phyloP scores from a whole-genome alignment of 2,329 filamentous ascomycete genomes.

The Venturia aucupariae region DNA sequence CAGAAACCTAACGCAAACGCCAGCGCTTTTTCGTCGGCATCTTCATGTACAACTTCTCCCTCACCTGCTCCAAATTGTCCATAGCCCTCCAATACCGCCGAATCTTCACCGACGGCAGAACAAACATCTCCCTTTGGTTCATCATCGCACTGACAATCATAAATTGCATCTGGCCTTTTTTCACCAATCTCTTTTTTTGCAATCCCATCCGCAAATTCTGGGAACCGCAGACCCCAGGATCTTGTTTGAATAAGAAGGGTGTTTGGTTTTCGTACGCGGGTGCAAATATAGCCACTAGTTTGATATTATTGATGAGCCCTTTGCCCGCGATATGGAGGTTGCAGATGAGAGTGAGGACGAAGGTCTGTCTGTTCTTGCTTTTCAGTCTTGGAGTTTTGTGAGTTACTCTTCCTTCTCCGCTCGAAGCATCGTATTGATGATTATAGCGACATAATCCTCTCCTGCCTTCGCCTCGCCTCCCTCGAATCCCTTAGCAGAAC shows the following conservation, averaged over 20 bases:
- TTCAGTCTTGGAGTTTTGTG: not conserved
- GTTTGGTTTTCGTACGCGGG: not conserved
- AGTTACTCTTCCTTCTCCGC: not conserved
- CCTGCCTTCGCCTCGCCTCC: not conserved
- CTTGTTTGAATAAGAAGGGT: not conserved
- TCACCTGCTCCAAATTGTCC: not conserved
- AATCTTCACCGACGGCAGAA: not conserved
- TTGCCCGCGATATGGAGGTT: not conserved
- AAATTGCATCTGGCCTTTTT: not conserved
- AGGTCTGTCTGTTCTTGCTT: not conserved
- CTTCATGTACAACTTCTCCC: not conserved
- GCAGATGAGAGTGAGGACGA: conserved; percentile 6
- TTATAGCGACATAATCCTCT: not conserved
- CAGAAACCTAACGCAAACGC: not conserved
- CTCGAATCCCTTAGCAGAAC: not conserved
- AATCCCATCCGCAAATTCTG: not conserved
- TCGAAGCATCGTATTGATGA: not conserved
- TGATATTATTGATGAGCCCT: not conserved
- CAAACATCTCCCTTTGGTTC: not conserved
- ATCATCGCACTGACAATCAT: not conserved
- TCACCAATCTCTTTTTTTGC: not conserved
- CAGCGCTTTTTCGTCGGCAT: not conserved
- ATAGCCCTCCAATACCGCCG: not conserved
- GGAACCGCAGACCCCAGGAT: not conserved
- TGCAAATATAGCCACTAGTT: not conserved